These are phyloP conservation scores for Solanum pennellii DNA, from an alignment of 257 asterid species.

Conservation along the genomic window DNA sequence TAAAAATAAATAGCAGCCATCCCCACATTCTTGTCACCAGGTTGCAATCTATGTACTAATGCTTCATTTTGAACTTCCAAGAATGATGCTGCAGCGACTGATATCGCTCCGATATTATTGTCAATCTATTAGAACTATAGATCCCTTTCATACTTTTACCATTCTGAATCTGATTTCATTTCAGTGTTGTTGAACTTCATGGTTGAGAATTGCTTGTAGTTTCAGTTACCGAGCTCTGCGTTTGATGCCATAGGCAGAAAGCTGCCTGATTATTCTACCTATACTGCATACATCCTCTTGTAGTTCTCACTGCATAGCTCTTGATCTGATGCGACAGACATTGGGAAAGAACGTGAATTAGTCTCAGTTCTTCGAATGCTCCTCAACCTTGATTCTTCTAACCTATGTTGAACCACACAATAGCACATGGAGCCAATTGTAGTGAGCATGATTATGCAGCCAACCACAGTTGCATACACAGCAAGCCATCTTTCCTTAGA, in stretches of 20 bases:
- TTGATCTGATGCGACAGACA: slow-evolving; percentile 55
- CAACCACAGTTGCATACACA: slow-evolving; percentile 61
- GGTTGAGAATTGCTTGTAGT: neutral
- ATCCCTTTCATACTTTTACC: neutral
- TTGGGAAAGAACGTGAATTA: slow-evolving; percentile 59
- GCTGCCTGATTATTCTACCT: neutral
- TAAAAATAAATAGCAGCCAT: neutral
- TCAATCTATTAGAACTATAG: neutral
- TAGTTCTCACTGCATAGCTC: slow-evolving; percentile 59
- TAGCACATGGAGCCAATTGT: slow-evolving; percentile 89
- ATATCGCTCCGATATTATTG: neutral
- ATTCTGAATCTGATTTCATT: neutral
- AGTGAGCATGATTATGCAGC: slow-evolving; percentile 65
- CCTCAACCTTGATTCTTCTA: slow-evolving; percentile 81
- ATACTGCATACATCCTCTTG: slow-evolving; percentile 87
- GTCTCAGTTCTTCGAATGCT: slow-evolving; percentile 40
- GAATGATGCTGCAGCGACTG: neutral
- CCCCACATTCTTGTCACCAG: neutral
- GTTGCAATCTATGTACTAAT: neutral
- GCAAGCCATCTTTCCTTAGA: slow-evolving; percentile 75
- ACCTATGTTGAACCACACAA: slow-evolving; percentile 69
- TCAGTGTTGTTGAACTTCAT: neutral
- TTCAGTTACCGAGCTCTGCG: neutral
- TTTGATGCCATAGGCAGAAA: neutral
- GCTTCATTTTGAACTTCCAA: neutral